Base-by-base conservation (phyloP, 2,329 filamentous ascomycete species). In the Neofusicoccum sp. region DNA sequence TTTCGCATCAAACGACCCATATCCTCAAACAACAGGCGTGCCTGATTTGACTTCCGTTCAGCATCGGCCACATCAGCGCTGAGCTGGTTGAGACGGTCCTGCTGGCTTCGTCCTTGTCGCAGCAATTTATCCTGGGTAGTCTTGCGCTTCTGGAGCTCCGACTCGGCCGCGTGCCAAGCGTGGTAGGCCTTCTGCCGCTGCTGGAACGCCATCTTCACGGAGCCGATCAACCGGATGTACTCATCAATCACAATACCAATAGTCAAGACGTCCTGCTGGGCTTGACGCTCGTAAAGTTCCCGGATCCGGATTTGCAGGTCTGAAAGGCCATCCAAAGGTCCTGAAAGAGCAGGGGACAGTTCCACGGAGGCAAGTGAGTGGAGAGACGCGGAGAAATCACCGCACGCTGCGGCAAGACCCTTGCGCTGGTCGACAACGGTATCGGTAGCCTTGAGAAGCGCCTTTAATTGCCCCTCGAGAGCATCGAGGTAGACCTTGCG, bases 161-260 rank as follows among this genome's bases (percentile, higher is more conserved):
- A 89, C 74, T 99, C 95, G 6, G 95, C 93, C 3, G 86, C 80
- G 74, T 97, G 93, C 94, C 95, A 99, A 47, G 90, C 88, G 75
- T 98, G 92, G 74, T 95, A 99, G 1, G 93, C 91, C 77, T 97
- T 97, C 76, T 99, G 95, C 63, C 95, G 89, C 77, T 97, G 93
- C 39, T 85, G 80, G 73, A 99, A 99, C 0, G 95, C 92, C 66
- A 90, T 91, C 82, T 99, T 99, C 65, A 98, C 91, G 62, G 91
- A 96, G 36, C 93, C 92, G 70, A 99, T 98, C 47, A 99, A 80
- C 4, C 95, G 92, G 69, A 99, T 96, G 78, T 99, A 99, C 78
- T 99, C 95, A 68, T 99, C 95, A 66, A 99, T 93, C 47, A 96
- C 96, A 72, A 98, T 98, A 41, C 95, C 95, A 67, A 99, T 88